Evolutionary conservation across 2,329 filamentous ascomycete species (phyloP), one percentile per base, ranked within the genome.

Genomic region (Colletotrichum euphorbiae): DNA sequence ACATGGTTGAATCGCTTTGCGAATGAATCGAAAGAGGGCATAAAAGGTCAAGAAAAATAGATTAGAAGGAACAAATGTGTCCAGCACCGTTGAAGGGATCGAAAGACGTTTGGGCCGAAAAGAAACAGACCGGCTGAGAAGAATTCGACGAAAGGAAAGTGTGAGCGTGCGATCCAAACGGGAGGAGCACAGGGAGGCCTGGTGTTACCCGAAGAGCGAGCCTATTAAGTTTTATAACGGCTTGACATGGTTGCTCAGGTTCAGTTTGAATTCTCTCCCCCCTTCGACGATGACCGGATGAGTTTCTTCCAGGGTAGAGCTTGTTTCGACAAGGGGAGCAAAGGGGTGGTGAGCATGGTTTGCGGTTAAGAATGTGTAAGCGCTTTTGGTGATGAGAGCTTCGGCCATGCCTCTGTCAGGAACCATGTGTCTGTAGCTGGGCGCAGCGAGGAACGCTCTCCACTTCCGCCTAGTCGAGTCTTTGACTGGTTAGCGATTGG

Each of bases 1-100:
- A 73, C 79, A 82, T 82, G 28, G 72, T 80, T 74, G 61, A 24
- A 52, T 42, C 19, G 33, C 66, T 62, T 73, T 72, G 46, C 51
- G 50, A 67, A 51, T 31, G 24, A 51, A 51, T 51, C 28, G 48
- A 72, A 72, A 71, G 70, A 73, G 73, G 66, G 66, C 71, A 69
- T 68, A 68, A 57, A 62, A 57, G 61, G 57, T 11, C 17, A 46
- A 48, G n/a, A 50, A 42, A 50, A 40, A 24, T 52, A 21, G 38
- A 61, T 61, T 61, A 61, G 28, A 15, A 58, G 36, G 54, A 57
- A 61, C 21, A 61, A 50, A 42, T 46, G 66, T 69, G 66, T 66
- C 66, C 66, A 69, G 66, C 66, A 69, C 66, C 48, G 55, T 54
- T 54, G 17, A 48, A 55, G 55, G 42, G 63, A 69, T 50, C 24